Base-by-base conservation (phyloP, 805 yeast species). In the Hermanozyma aechmeae region DNA sequence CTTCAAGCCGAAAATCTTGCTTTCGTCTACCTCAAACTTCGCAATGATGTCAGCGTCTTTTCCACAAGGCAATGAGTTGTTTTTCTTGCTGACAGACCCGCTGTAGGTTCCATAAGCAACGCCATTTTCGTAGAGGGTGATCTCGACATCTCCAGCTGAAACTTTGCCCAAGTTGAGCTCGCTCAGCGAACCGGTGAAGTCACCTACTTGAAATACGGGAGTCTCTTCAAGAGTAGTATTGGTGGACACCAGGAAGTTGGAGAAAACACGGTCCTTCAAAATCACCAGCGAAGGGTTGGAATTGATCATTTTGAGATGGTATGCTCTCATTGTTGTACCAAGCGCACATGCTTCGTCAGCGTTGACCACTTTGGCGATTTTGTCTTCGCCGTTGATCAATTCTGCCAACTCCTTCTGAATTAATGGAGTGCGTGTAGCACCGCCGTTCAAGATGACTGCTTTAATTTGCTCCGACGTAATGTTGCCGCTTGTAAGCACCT, bases 341-440 rank as follows among this genome's bases (percentile, higher is more conserved):
- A 83, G 66, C 10, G 84, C 95, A 29, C 84, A 84, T 25, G 96
- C 77, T 59, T 92, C 98, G 55, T 92, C 98, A 0, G 98, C 92
- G 53, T 92, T 92, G 25, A 92, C 93, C 29, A 79, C 83, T 52
- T 79, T 85, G 14, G 94, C 68, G 23, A 87, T 63, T 36, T 48
- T 58, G 3, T 73, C 78, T 13, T 72, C 73, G 1, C 79, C 84
- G 6, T 34, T 37, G 24, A 78, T 57, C 25, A 75, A 59, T 2
- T 68, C 49, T 2, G 50, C 37, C 34, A 84, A 58, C 30, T 68
- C 71, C 32, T 71, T 66, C 53, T 85, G 92, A 26, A 92, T 80
- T 45, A 81, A 68, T 11, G 98, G 98, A 17, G 85, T 82, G 51
- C 98, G 74, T 5, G 89, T 75, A 0, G 94, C 74, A 1, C 98